Percentiles rank a stretch among this genome's conserved stretches.
Evolutionary conservation across 2,329 filamentous ascomycete genomes (phyloP).

Genomic region (Nannizziopsis arthrosporioides): DNA sequence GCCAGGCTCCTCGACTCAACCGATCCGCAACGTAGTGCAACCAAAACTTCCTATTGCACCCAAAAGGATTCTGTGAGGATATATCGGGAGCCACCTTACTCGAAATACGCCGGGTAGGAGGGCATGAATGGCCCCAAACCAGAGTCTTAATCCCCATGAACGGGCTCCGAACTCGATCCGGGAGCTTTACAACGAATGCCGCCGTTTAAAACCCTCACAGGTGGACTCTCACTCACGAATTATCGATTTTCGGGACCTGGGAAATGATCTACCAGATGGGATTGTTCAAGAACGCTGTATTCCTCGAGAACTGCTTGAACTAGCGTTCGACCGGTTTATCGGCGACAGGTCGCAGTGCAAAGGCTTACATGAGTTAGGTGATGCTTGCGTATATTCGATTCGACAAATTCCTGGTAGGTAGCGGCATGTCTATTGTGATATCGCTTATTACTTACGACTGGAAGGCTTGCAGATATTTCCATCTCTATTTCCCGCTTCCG

Average conservation of each 20-base stretch:
- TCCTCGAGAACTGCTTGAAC: conserved; percentile 20
- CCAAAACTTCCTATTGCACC: too few relatives aligned
- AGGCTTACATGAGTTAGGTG: conserved; percentile 14
- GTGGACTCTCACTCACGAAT: conserved; percentile 47
- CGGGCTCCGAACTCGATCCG: conserved; percentile 61
- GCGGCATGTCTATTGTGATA: neutral
- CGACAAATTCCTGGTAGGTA: conserved; percentile 29
- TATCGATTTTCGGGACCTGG: conserved; percentile 41
- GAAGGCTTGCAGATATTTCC: conserved; percentile 71
- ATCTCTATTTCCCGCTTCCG: conserved; percentile 54
- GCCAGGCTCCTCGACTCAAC: neutral
- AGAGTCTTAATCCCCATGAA: conserved; percentile 58
- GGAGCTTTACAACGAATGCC: conserved; percentile 62
- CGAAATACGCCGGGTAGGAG: neutral
- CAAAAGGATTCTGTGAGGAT: too few relatives aligned
- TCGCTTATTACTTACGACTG: conserved; percentile 12
- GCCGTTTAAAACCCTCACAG: conserved; percentile 45
- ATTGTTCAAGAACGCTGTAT: conserved; percentile 24
- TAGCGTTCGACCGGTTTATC: conserved; percentile 26
- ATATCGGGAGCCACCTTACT: too few relatives aligned
- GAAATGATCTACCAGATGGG: conserved; percentile 22
- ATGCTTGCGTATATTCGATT: conserved; percentile 29
- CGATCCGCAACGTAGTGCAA: neutral
- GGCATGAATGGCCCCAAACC: neutral
- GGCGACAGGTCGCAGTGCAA: conserved; percentile 11